These are phyloP conservation scores for Phaeosphaeriaceae sp. DNA, from an alignment of 2,329 filamentous ascomycete species.

Conservation along the genomic window DNA sequence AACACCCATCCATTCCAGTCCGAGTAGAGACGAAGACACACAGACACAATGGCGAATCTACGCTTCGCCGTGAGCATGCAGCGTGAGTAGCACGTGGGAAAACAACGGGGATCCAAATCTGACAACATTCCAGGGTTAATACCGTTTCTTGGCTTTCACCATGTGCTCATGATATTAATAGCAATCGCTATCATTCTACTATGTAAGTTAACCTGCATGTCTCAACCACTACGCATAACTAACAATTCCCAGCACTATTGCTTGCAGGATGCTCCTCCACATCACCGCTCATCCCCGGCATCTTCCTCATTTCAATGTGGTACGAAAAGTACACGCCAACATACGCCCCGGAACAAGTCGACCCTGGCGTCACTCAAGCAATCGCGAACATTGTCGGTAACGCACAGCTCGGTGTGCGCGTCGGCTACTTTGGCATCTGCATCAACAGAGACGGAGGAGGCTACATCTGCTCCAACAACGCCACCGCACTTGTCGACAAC, in stretches of 20 bases:
- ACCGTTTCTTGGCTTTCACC: slow-evolving; percentile 72
- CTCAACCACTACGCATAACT: slow-evolving; percentile 25
- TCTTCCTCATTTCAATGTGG: slow-evolving; percentile 98
- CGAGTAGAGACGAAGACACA: slow-evolving; percentile 31
- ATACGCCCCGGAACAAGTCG: slow-evolving; percentile 86
- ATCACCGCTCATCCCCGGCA: slow-evolving; percentile 90
- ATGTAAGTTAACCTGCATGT: slow-evolving; percentile 68
- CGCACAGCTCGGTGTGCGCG: slow-evolving; percentile 85
- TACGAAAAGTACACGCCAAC: slow-evolving; percentile 85
- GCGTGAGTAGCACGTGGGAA: slow-evolving; percentile 42
- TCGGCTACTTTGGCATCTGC: slow-evolving; percentile 98
- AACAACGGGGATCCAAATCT: slow-evolving; percentile 26
- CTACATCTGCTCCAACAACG: slow-evolving; percentile 97
- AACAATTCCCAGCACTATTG: slow-evolving; percentile 72
- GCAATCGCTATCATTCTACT: slow-evolving; percentile 91
- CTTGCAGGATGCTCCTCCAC: slow-evolving; percentile 96
- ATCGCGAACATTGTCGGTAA: slow-evolving; percentile 89
- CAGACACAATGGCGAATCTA: slow-evolving; percentile 56
- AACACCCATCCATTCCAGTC: slow-evolving; percentile 30
- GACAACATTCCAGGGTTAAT: slow-evolving; percentile 58
- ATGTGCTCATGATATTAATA: slow-evolving; percentile 98
- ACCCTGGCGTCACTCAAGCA: slow-evolving; percentile 84
- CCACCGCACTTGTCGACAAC: slow-evolving; percentile 88
- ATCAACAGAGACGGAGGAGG: slow-evolving; percentile 88
- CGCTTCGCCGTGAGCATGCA: slow-evolving; percentile 61